Evolutionary conservation across 345 rosid genomes (phyloP).

Genomic region (Gossypium arboreum): DNA sequence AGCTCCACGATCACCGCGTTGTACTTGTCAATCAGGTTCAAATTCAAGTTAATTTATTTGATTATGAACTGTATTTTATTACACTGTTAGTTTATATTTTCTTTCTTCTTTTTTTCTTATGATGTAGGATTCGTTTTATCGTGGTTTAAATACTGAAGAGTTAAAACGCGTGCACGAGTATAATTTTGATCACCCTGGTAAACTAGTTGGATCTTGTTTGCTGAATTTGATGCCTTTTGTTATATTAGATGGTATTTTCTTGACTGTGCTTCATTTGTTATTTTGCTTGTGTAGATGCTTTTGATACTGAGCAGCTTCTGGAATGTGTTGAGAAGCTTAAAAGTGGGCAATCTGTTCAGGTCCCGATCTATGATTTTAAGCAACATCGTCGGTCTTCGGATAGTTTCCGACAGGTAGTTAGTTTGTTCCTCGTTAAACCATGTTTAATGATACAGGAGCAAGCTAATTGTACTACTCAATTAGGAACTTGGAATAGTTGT

Average conservation of each 20-base stretch:
- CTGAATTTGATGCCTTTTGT: not conserved
- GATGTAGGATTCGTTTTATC: slow-evolving; percentile 87
- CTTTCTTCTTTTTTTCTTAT: not conserved
- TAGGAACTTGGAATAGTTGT: slow-evolving; percentile 1
- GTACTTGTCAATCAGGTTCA: slow-evolving; percentile 91
- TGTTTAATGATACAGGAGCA: not conserved
- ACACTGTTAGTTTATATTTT: not conserved
- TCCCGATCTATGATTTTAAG: slow-evolving; percentile 93
- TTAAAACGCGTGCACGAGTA: slow-evolving; percentile 77
- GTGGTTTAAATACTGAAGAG: slow-evolving; percentile 85
- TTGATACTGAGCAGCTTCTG: slow-evolving; percentile 95
- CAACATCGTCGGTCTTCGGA: slow-evolving; percentile 74
- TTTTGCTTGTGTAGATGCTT: slow-evolving; percentile 59
- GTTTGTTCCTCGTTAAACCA: not conserved
- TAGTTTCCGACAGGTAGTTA: slow-evolving; percentile 80
- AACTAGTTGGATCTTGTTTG: not conserved
- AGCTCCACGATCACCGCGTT: slow-evolving; percentile 97
- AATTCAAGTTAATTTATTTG: slow-evolving; percentile 7
- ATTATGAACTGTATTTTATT: not conserved
- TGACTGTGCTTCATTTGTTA: not conserved
- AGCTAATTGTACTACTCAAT: not conserved
- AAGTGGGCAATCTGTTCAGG: slow-evolving; percentile 74
- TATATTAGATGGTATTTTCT: not conserved
- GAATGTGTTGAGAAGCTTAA: slow-evolving; percentile 71
- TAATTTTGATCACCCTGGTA: slow-evolving; percentile 99